phyloP scores from a whole-genome alignment of 768 basidiomycete genomes.

The Cystobasidium tubakii region DNA sequence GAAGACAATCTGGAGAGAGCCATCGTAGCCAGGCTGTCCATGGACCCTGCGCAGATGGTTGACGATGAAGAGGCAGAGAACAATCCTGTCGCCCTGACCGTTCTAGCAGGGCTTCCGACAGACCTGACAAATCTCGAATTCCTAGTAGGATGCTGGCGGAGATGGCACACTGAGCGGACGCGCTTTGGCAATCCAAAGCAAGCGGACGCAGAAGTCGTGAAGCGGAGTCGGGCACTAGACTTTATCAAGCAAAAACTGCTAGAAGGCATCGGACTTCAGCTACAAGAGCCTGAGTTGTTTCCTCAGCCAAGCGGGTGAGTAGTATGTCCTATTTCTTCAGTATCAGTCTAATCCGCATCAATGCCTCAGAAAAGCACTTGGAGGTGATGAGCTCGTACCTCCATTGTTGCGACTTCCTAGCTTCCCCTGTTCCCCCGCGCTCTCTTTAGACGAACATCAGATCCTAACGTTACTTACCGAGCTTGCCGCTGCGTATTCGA shows the following conservation, averaged over 20 bases:
- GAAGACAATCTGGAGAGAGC: constrained; percentile 46
- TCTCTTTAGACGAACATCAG: constrained; percentile 60
- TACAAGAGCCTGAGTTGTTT: constrained; percentile 93
- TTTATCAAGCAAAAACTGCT: constrained; percentile 87
- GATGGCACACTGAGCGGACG: constrained; percentile 46
- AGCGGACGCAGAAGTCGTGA: constrained; percentile 58
- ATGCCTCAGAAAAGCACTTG: constrained; percentile 73
- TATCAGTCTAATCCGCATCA: constrained; percentile 53
- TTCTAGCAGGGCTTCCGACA: constrained; percentile 64
- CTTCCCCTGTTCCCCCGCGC: constrained; percentile 51
- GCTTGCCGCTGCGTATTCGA: constrained; percentile 64
- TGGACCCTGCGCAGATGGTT: constrained; percentile 66
- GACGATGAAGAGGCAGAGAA: constrained; percentile 53
- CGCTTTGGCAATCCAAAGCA: constrained; percentile 48
- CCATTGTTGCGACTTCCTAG: constrained; percentile 65
- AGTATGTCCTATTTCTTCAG: constrained; percentile 48
- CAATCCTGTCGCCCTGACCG: constrained; percentile 49
- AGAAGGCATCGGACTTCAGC: constrained; percentile 58
- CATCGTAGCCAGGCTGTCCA: constrained; percentile 69
- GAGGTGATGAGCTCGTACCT: constrained; percentile 71
- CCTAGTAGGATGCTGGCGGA: constrained; percentile 83
- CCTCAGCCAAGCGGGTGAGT: constrained; percentile 69
- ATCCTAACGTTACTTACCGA: constrained; percentile 77
- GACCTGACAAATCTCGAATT: constrained; percentile 82
- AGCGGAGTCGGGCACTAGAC: constrained; percentile 73